Conservation (phyloP, 768 basidiomycete genomes). For the Leccinum pellstonianum region DNA sequence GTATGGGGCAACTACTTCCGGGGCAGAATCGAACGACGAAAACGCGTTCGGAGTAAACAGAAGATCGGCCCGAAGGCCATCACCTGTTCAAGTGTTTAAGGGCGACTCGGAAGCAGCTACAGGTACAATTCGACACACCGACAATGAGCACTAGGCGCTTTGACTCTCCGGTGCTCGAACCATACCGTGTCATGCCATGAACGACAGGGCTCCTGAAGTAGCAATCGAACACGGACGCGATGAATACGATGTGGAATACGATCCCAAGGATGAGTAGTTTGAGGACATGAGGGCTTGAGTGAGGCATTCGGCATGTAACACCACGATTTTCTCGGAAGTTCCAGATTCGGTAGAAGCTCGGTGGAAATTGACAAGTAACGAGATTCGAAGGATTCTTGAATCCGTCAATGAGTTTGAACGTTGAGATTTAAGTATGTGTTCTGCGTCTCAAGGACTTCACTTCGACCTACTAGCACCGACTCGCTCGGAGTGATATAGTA, state of each 20-base stretch:
- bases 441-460: not conserved
- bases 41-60: slow-evolving; percentile 67
- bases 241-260: slow-evolving; percentile 72
- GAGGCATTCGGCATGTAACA: slow-evolving; percentile 13
- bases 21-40: slow-evolving; percentile 46
- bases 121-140: slow-evolving; percentile 42
- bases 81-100: slow-evolving; percentile 46
- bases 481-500: too few relatives aligned
- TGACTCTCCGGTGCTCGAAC: slow-evolving; percentile 46
- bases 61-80: slow-evolving; percentile 82
- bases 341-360: too few relatives aligned
- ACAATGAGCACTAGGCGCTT: slow-evolving; percentile 80
- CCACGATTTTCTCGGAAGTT: not conserved
- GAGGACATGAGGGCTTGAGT: slow-evolving; percentile 23
- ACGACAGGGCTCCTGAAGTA: slow-evolving; percentile 86
- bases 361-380: not conserved
- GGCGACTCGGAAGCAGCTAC: not conserved
- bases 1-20: slow-evolving; percentile 69
- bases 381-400: not conserved
- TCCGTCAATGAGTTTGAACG: too few relatives aligned
- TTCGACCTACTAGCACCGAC: not conserved
- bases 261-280: slow-evolving; percentile 63
- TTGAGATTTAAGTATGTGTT: not conserved
- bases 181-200: slow-evolving; percentile 66
- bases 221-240: slow-evolving; percentile 77